Percentiles rank a stretch among this genome's conserved stretches.
Evolutionary conservation across 495 filamentous ascomycete genomes (phyloP).

Genomic region (Xylaria venustula): DNA sequence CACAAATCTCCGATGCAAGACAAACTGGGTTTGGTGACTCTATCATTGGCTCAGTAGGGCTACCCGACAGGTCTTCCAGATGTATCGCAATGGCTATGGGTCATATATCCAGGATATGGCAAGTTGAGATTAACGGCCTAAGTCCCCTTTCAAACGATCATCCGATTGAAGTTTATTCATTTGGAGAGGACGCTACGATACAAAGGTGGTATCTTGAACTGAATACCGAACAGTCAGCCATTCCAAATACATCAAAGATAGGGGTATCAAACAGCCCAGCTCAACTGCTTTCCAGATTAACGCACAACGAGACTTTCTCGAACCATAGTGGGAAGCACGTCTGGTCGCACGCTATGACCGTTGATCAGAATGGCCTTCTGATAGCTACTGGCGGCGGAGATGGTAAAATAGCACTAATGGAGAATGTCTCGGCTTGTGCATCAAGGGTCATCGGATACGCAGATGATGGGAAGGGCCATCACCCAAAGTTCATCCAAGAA

Average conservation of each 20-base stretch:
- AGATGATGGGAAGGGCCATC: background rate
- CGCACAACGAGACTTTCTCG: constrained; percentile 49
- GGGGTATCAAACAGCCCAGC: constrained; percentile 5
- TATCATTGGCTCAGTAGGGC: constrained; percentile 10
- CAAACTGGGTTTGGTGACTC: constrained; percentile 49
- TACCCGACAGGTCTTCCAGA: constrained; percentile 14
- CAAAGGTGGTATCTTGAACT: constrained; percentile 64
- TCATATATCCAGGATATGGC: constrained; percentile 88
- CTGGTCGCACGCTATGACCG: constrained; percentile 68
- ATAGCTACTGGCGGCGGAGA: constrained; percentile 88
- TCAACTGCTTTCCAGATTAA: constrained; percentile 37
- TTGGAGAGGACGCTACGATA: constrained; percentile 75
- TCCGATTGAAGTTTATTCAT: constrained; percentile 59
- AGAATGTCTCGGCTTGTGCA: background rate
- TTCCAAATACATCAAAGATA: background rate
- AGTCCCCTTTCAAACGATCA: constrained; percentile 23
- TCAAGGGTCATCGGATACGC: constrained; percentile 25
- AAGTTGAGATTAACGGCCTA: constrained; percentile 58
- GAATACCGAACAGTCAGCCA: constrained; percentile 1
- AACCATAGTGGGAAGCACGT: constrained; percentile 86
- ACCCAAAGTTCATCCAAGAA: background rate
- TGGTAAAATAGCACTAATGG: constrained; percentile 51
- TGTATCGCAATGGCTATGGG: constrained; percentile 72
- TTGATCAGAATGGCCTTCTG: constrained; percentile 20
- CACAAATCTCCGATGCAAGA: constrained; percentile 29